A percentile compares a stretch with the other conserved stretches of the same genome.
phyloP scores from a whole-genome alignment of 2,329 filamentous ascomycete genomes.

The Dactylellina haptotyla region DNA sequence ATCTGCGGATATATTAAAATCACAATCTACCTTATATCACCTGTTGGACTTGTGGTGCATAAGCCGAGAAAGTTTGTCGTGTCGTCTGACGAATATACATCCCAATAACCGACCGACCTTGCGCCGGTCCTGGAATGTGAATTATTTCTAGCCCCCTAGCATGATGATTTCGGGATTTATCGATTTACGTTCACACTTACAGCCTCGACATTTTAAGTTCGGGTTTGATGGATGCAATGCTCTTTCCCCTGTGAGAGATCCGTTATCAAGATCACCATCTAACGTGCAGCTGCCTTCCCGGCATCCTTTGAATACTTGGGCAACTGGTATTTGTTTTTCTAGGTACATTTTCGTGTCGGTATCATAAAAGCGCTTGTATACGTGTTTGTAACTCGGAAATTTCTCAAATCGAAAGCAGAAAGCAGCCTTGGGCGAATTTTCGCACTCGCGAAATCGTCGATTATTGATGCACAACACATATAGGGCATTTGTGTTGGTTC shows the following conservation, averaged over 20 bases:
- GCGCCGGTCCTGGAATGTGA: constrained; percentile 28
- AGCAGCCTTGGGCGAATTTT: background rate
- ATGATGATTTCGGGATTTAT: background rate
- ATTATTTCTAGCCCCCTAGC: constrained; percentile 2
- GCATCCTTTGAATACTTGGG: too few relatives aligned
- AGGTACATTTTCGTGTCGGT: constrained; percentile 5
- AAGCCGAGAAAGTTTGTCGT: constrained; percentile 22
- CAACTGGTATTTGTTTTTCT: too few relatives aligned
- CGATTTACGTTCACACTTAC: too few relatives aligned
- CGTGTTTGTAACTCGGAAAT: constrained; percentile 4
- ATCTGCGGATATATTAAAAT: constrained; percentile 41
- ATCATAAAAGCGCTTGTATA: constrained; percentile 42
- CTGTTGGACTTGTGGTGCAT: constrained; percentile 34
- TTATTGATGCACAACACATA: constrained; percentile 10
- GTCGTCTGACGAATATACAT: constrained; percentile 43
- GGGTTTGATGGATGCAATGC: too few relatives aligned
- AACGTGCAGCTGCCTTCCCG: constrained; percentile 33
- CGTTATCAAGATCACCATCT: constrained; percentile 38
- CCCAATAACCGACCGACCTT: constrained; percentile 28
- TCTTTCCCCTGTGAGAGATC: too few relatives aligned
- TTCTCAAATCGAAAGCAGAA: constrained; percentile 6
- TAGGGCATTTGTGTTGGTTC: background rate
- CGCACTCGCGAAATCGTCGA: background rate
- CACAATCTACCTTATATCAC: constrained; percentile 33
- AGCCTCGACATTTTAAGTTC: too few relatives aligned